A percentile compares a stretch with the other conserved stretches of the same genome.
Conservation (phyloP, 768 basidiomycete genomes). For the Auricularia sp. region DNA sequence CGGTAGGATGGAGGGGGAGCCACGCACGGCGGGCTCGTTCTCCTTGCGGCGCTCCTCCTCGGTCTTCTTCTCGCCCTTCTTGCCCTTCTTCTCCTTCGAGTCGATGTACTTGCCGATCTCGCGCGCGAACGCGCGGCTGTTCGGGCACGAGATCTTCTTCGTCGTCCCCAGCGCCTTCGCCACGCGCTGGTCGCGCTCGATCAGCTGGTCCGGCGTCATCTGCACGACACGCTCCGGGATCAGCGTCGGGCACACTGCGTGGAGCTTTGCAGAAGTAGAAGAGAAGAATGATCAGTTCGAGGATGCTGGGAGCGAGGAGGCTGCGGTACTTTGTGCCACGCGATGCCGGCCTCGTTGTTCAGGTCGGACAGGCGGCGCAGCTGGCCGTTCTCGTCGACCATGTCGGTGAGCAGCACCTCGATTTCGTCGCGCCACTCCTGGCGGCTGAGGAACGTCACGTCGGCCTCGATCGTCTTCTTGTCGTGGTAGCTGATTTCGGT, state of each 20-base stretch:
- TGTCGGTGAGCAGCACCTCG: constrained; percentile 42
- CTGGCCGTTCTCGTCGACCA: constrained; percentile 50
- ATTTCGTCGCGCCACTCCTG: constrained; percentile 51
- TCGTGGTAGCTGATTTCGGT: constrained; percentile 51
- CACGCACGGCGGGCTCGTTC: constrained; percentile 23
- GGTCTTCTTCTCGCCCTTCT: constrained; percentile 28
- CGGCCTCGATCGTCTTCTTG: constrained; percentile 46
- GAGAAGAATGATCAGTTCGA: too few relatives aligned
- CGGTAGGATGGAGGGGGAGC: constrained; percentile 4
- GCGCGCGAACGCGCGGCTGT: constrained; percentile 43
- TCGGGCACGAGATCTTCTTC: constrained; percentile 39
- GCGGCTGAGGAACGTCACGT: constrained; percentile 47
- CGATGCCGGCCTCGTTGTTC: constrained; percentile 50
- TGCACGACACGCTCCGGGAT: constrained; percentile 36
- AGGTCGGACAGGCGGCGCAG: constrained; percentile 44
- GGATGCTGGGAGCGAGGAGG: too few relatives aligned
- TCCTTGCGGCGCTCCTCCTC: constrained; percentile 25
- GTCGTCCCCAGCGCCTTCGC: constrained; percentile 38
- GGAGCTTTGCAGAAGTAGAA: constrained; percentile 44
- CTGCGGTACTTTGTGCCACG: constrained; percentile 59
- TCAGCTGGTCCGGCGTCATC: constrained; percentile 43
- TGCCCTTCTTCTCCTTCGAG: constrained; percentile 47
- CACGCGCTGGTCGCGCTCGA: constrained; percentile 38
- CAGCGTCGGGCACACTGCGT: constrained; percentile 50
- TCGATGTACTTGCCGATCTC: constrained; percentile 57